Evolutionary conservation across 2,329 filamentous ascomycete species (phyloP), one percentile per base, ranked within the genome.

Genomic region (Lojkania enalia): DNA sequence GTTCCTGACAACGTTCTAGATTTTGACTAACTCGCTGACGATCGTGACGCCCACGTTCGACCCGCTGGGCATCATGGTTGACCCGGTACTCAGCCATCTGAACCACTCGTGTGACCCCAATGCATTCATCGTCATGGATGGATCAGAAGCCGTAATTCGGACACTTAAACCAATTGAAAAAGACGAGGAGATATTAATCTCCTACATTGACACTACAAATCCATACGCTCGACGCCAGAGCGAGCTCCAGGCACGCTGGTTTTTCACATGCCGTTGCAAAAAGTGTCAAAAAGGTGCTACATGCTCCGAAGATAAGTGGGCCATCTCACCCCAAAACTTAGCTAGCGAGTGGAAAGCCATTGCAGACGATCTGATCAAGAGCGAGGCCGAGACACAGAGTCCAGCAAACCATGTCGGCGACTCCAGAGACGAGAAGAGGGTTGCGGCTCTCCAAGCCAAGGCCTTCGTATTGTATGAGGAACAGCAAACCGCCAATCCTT

Each of bases 81-180:
- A 84, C 48, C 79, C 81, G 0, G 69, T 74, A 14, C 71, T 78
- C 2, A 73, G 78, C 20, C 66, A 76, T 13, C 71, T 82, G 32
- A 86, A 86, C 49, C 83, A 86, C 59, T 83, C 79, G 32, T 86
- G 83, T 58, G 72, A 77, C 18, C 80, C 80, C 3, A 86, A 85
- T 52, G 75, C 78, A 2, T 74, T 75, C 20, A 73, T 83, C 14
- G 72, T 79, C 11, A 83, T 84, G 66, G 79, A 84, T 45, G 75
- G 79, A 15, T 67, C 75, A 2, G 60, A 69, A 21, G 63, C 82
- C 7, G 70, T 70, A 12, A 58, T 84, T 21, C 77, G 80, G 23
- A 75, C 81, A 0, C 64, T 83, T 1, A 69, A 66, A 11, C 71
- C 75, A 0, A 82, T 86, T 48, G 62, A 69, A 14, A 72, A 74